phyloP scores from a whole-genome alignment of 2,329 filamentous ascomycete species.

The Xylaria sp. region DNA sequence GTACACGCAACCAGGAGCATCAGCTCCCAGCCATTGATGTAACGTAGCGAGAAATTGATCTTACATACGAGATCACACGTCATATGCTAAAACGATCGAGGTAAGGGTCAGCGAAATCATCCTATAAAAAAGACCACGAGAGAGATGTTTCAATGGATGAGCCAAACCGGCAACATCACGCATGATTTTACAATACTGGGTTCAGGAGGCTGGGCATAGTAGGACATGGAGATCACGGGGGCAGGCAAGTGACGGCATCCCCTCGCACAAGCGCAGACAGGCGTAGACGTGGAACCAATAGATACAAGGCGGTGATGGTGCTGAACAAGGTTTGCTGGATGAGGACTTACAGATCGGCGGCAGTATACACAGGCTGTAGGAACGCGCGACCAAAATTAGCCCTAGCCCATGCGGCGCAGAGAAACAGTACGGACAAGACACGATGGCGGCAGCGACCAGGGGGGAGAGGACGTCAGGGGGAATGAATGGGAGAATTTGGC shows the following conservation, averaged over 20 bases:
- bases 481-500: conserved; percentile 42
- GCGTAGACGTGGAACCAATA: conserved; percentile 51
- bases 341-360: conserved; percentile 83
- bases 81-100: conserved; percentile 76
- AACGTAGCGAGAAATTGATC: conserved; percentile 48
- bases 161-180: conserved; percentile 41
- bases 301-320: conserved; percentile 44
- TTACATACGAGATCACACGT: conserved; percentile 87
- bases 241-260: conserved; percentile 36
- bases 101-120: conserved; percentile 59
- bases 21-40: conserved; percentile 46
- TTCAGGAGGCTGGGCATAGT: conserved; percentile 24
- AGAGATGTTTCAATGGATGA: conserved; percentile 19
- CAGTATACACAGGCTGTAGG: conserved; percentile 86
- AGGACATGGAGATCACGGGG: conserved; percentile 41
- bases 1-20: conserved; percentile 46
- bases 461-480: conserved; percentile 33
- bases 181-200: conserved; percentile 35
- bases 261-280: conserved; percentile 42
- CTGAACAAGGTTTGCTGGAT: conserved; percentile 45
- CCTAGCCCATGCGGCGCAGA: conserved; percentile 48
- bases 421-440: conserved; percentile 40
- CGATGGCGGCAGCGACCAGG: conserved; percentile 41
- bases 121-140: conserved; percentile 34
- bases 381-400: conserved; percentile 56